These are phyloP conservation scores for Gossypium lobatum DNA, from an alignment of 441 rosid species.

Conservation along the genomic window DNA sequence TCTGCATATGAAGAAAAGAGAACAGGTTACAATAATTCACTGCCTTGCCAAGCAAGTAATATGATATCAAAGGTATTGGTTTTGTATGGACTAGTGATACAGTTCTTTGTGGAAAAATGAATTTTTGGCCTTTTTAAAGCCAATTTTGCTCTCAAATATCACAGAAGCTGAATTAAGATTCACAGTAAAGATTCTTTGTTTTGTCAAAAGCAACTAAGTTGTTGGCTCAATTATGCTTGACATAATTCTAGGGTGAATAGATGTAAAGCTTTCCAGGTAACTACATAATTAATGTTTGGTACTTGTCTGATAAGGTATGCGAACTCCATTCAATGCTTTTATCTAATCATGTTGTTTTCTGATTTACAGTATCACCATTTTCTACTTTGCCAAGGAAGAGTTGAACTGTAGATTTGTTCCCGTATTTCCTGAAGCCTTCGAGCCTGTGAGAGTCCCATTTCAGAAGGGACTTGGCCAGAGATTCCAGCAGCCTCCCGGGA, in stretches of 20 bases:
- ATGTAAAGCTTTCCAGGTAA: neutral
- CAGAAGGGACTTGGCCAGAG: constrained; percentile 68
- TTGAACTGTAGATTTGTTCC: constrained; percentile 65
- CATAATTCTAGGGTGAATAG: neutral
- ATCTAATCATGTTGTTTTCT: neutral
- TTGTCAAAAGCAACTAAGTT: too few species aligned
- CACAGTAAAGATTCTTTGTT: neutral
- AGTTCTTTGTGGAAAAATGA: neutral
- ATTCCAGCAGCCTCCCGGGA: constrained; percentile 73
- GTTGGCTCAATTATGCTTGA: neutral
- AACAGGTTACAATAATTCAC: neutral
- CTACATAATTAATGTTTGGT: neutral
- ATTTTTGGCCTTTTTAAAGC: neutral
- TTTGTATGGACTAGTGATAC: neutral
- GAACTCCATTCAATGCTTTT: neutral
- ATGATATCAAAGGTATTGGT: neutral
- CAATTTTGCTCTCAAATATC: neutral
- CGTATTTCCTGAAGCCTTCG: constrained; percentile 54
- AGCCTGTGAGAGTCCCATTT: constrained; percentile 57
- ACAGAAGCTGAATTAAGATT: neutral
- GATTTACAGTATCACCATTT: constrained; percentile 61
- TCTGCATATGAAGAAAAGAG: neutral
- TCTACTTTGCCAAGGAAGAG: constrained; percentile 86
- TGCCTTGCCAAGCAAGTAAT: neutral
- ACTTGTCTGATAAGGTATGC: neutral